Percentiles rank a stretch among this genome's conserved stretches.
phyloP scores from a whole-genome alignment of 129 eudicot species.

The Artemisia tridentata region DNA sequence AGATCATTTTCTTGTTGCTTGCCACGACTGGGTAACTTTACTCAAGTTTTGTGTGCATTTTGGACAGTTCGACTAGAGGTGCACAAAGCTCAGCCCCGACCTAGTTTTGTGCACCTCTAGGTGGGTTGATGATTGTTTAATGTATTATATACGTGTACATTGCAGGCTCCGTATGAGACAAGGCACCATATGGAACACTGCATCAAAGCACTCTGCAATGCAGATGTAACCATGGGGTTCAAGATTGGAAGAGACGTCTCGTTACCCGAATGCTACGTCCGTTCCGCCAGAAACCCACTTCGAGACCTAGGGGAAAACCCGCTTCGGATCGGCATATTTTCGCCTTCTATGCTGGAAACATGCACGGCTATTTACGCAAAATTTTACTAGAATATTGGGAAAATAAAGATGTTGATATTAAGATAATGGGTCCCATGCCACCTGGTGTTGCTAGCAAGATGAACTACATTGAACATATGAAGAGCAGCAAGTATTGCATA shows the following conservation, averaged over 20 bases:
- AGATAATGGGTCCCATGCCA: conserved; percentile 83
- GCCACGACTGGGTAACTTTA: conserved; percentile 84
- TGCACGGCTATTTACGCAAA: conserved; percentile 89
- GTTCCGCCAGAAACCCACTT: conserved; percentile 74
- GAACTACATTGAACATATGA: conserved; percentile 83
- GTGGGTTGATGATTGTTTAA: background rate
- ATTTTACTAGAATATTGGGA: conserved; percentile 70
- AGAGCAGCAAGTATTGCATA: conserved; percentile 82
- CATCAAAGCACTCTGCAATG: conserved; percentile 93
- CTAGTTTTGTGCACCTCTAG: too few relatives aligned
- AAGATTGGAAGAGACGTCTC: conserved; percentile 86
- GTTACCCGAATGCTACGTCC: conserved; percentile 82
- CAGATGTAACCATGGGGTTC: conserved; percentile 82
- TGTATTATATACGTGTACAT: conserved; percentile 10
- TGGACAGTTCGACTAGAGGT: background rate
- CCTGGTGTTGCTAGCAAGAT: conserved; percentile 68
- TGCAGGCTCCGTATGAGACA: conserved; percentile 86
- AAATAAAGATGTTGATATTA: conserved; percentile 66
- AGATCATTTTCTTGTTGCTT: conserved; percentile 90
- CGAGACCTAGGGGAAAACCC: conserved; percentile 79
- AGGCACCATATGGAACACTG: conserved; percentile 92
- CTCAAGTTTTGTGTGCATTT: background rate
- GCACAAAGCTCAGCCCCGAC: background rate
- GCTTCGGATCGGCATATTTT: conserved; percentile 61
- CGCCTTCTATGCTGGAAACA: conserved; percentile 86